Percentiles rank a stretch among this genome's conserved stretches.
phyloP scores from a whole-genome alignment of 169 alveolate genomes.

The Cryptosporidium tyzzeri region DNA sequence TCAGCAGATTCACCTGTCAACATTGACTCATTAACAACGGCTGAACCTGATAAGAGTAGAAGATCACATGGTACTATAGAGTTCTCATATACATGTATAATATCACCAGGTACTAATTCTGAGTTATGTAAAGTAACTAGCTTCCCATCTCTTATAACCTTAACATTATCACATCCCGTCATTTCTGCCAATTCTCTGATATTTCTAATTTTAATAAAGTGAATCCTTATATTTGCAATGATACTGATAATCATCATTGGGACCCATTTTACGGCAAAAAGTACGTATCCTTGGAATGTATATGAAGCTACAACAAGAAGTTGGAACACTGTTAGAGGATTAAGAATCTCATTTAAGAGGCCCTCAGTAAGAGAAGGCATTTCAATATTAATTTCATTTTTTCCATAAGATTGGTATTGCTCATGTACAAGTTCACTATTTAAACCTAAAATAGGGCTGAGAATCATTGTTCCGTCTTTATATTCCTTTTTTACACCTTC shows the following conservation, averaged over 20 bases:
- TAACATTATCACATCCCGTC: conserved; percentile 57
- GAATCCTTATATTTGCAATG: conserved; percentile 62
- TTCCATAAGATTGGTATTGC: conserved; percentile 30
- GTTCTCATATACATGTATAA: conserved; percentile 82
- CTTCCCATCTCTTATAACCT: conserved; percentile 52
- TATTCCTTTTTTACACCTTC: not conserved
- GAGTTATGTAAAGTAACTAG: conserved; percentile 38
- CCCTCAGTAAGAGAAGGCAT: conserved; percentile 57
- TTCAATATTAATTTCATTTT: conserved; percentile 53
- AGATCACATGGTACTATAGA: conserved; percentile 87
- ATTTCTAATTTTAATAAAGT: conserved; percentile 74
- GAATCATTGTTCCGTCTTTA: not conserved
- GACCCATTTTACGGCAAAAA: conserved; percentile 72
- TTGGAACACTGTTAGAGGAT: conserved; percentile 83
- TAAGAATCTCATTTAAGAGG: conserved; percentile 71
- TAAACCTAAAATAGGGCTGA: conserved; percentile 29
- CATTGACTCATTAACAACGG: conserved; percentile 88
- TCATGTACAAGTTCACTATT: not conserved
- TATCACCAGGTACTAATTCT: conserved; percentile 89
- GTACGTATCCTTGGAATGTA: conserved; percentile 81
- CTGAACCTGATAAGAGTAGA: conserved; percentile 83
- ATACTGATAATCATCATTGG: conserved; percentile 77
- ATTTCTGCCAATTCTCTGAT: conserved; percentile 76
- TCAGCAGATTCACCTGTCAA: conserved; percentile 89
- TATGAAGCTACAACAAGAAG: conserved; percentile 82